Evolutionary conservation across 257 asterid genomes (phyloP).

Genomic region (Solanum chiquidenum): DNA sequence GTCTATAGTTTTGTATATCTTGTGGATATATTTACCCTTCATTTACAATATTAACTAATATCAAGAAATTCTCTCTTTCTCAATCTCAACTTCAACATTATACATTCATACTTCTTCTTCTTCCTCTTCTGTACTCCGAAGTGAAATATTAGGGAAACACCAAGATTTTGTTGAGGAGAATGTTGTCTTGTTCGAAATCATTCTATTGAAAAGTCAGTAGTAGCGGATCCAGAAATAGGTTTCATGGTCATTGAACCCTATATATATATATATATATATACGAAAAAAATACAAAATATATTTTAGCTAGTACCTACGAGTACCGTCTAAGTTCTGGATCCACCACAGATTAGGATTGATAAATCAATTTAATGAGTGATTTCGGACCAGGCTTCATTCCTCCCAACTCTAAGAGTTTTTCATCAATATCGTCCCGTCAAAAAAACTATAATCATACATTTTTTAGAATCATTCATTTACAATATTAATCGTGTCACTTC

Average conservation of each 20-base stretch:
- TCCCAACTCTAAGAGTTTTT: slow-evolving; percentile 10
- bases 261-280: neutral
- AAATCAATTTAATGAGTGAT: neutral
- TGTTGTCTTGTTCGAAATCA: slow-evolving; percentile 38
- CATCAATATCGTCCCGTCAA: neutral
- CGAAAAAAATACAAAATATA: neutral
- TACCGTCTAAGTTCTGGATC: neutral
- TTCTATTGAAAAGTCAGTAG: neutral
- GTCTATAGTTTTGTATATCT: neutral
- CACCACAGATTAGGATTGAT: neutral
- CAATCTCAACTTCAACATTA: neutral
- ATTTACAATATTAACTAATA: neutral
- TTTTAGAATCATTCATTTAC: neutral
- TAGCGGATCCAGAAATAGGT: neutral
- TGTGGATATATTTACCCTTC: neutral
- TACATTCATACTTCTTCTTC: neutral
- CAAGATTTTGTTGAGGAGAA: slow-evolving; percentile 33
- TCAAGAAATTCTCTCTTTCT: neutral
- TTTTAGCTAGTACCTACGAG: neutral
- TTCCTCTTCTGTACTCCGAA: neutral
- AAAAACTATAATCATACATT: neutral
- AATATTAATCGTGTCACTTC: neutral
- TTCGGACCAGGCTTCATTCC: neutral
- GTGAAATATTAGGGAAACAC: neutral
- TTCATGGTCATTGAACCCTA: neutral